phyloP scores from a whole-genome alignment of 163 green algal genomes.

The Chlamydomonas reinhardtii region DNA sequence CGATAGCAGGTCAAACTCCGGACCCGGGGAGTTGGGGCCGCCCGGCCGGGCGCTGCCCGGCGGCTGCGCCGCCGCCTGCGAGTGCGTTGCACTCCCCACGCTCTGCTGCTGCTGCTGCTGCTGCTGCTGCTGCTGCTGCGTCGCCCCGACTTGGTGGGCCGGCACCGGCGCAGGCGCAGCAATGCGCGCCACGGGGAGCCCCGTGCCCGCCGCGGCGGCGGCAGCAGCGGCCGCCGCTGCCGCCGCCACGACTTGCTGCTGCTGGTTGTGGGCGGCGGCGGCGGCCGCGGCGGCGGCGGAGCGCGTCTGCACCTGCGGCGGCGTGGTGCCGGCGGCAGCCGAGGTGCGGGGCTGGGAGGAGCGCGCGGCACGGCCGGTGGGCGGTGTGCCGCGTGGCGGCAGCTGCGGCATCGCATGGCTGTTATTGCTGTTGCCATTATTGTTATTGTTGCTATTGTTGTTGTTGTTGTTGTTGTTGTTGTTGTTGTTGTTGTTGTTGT shows the following conservation, averaged over 20 bases:
- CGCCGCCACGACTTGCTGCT: not conserved
- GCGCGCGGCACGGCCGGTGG: not conserved
- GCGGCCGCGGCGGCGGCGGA: not conserved
- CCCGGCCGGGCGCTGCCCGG: not conserved
- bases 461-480: not conserved
- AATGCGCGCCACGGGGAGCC: too few relatives aligned
- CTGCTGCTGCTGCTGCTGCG: too few relatives aligned
- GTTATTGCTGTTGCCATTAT: not conserved
- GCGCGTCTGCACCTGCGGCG: conserved; percentile 34
- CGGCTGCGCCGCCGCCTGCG: conserved; percentile 30
- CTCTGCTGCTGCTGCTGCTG: too few relatives aligned
- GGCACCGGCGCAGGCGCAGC: too few relatives aligned
- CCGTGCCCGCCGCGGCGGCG: not conserved
- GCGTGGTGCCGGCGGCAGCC: not conserved
- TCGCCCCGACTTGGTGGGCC: too few relatives aligned
- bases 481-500: too few relatives aligned
- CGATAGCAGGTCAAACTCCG: conserved; percentile 51
- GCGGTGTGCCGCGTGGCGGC: not conserved
- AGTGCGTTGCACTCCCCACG: not conserved
- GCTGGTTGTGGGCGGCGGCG: not conserved
- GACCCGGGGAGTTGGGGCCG: not conserved
- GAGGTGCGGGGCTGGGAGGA: conserved; percentile 4
- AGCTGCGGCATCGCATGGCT: not conserved
- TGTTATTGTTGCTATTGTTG: not conserved
- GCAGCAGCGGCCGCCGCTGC: not conserved